phyloP scores from a whole-genome alignment of 2,329 filamentous ascomycete species.

The Colletotrichum sp. region DNA sequence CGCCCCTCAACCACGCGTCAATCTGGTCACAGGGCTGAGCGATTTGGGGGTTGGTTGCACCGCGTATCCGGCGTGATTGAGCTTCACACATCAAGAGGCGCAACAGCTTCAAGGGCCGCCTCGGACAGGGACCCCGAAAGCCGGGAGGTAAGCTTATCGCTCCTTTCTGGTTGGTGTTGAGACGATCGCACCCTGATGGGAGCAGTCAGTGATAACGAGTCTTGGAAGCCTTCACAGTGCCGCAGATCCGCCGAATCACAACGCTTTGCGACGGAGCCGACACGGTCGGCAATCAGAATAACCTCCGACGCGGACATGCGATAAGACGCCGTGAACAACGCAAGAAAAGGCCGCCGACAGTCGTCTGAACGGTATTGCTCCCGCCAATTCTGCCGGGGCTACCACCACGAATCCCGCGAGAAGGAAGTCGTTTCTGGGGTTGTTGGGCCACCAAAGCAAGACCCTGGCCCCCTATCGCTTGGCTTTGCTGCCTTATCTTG shows the following conservation, averaged over 20 bases:
- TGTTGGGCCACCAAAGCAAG: background rate
- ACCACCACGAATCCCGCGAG: too few species aligned
- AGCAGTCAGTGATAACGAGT: background rate
- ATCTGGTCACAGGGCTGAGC: too few species aligned
- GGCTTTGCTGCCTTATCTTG: slow-evolving; percentile 9
- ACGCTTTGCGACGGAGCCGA: background rate
- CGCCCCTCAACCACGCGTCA: background rate
- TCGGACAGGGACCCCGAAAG: background rate
- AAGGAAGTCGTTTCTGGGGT: too few species aligned
- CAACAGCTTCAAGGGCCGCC: background rate
- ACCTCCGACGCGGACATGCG: background rate
- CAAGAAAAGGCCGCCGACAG: background rate
- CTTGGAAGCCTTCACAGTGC: slow-evolving; percentile 5
- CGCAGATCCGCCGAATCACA: background rate
- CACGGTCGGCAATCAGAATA: background rate
- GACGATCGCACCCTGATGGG: background rate
- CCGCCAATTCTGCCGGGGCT: background rate
- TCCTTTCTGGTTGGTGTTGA: background rate
- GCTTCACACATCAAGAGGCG: background rate
- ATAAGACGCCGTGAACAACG: background rate
- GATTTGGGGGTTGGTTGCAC: background rate
- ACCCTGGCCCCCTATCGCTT: background rate
- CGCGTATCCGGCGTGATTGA: background rate
- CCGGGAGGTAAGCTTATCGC: slow-evolving; percentile 13
- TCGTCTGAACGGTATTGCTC: background rate